Base-by-base conservation (phyloP, 495 filamentous ascomycete species). In the Trypethelium eluteriae region DNA sequence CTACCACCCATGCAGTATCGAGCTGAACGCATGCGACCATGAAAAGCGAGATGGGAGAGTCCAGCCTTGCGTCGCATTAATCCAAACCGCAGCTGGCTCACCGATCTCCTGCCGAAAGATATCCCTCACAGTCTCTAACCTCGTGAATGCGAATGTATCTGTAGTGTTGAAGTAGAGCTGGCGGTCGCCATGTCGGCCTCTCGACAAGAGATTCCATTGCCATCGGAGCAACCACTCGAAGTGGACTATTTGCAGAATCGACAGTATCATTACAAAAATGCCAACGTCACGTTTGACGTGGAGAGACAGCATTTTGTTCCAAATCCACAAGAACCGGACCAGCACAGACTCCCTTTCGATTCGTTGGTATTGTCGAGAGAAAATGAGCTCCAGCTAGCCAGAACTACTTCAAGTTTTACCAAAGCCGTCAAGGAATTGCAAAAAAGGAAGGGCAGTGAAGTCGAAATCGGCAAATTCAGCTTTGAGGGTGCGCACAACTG, bases 231-330 rank as follows among this genome's bases (percentile, higher is more conserved):
- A 39, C 39, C 64, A 25, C 39, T 46, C 12, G 39, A 65, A 35
- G 44, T 65, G 18, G 64, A 65, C n/a, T 65, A 6, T 50, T 39
- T 65, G 44, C 64, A 65, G 16, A 50, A 65, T 56, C 39, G 64
- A 16, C 32, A 65, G 12, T 11, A 34, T n/a, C 9, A 46, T 46
- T 16, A 46, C 14, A 7, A 16, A 46, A 46, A 16, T 9, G 1
- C 9, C 9, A 46, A 16, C 41, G 41, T 46, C 14, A 46, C 7
- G 14, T 46, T 9, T 46, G 41, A 46, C 14, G 14, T 16, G 9
- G 41, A 16, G 14, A 46, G 14, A 16, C 41, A 46, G 14, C 41
- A 16, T 7, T 46, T 46, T 16, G 41, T 46, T 46, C 9, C 41
- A 9, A 16, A 46, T 16, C 41, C 41, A 46, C 41, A 0, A 46